Conservation (phyloP, 257 asterid species). For the Cynanchum wilfordii region DNA sequence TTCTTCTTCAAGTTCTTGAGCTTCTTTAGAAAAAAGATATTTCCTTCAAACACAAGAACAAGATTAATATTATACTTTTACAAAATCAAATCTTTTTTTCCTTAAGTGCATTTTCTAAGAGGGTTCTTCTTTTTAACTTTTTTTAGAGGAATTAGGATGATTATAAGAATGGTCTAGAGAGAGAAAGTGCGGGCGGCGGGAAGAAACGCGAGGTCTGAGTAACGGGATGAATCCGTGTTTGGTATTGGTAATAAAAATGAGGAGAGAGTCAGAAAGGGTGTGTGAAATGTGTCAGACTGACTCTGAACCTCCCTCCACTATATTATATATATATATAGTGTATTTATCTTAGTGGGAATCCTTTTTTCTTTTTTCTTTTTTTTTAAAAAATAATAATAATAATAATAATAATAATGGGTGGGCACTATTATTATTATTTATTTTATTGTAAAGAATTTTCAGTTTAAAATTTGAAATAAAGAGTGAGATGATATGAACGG, state of each 20-base stretch:
- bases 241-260: conserved; percentile 23
- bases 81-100: neutral
- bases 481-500: neutral
- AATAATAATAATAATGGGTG: too few relatives aligned
- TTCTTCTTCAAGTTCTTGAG: neutral
- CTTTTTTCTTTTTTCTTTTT: neutral
- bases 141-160: neutral
- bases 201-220: conserved; percentile 21
- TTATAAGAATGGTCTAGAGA: conserved; percentile 20
- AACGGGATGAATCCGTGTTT: conserved; percentile 40
- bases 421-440: neutral
- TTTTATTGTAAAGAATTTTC: neutral
- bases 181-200: conserved; percentile 26
- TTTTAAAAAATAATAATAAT: too few relatives aligned
- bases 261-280: conserved; percentile 37
- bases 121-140: conserved; percentile 15
- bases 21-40: too few relatives aligned
- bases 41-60: too few relatives aligned
- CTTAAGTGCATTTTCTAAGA: conserved; percentile 12
- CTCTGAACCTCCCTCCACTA: conserved; percentile 11
- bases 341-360: neutral
- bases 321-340: neutral
- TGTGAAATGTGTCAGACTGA: conserved; percentile 33
- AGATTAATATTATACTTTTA: too few relatives aligned
- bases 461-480: neutral